A percentile compares a stretch with the other conserved stretches of the same genome.
Conservation (phyloP, 441 rosid species). For the Adansonia grandidieri region DNA sequence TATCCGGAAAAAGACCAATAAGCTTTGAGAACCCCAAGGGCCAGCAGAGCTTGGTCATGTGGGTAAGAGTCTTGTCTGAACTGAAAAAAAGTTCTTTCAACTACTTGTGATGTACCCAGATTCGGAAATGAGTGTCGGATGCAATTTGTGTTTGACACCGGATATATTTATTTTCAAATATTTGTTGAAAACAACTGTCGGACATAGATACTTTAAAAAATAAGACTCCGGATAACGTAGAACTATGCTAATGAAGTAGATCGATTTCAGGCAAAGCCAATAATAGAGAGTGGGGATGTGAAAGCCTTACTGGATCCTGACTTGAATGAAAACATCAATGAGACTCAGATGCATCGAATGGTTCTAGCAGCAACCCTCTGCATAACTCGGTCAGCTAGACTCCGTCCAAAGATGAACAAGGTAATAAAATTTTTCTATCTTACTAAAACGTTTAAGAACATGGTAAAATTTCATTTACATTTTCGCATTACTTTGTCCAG, state of each 20-base stretch:
- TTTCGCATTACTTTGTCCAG: slow-evolving; percentile 38
- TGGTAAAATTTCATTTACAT: background rate
- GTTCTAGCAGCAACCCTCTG: slow-evolving; percentile 75
- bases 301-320: slow-evolving; percentile 63
- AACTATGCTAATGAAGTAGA: slow-evolving; percentile 29
- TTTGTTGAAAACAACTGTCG: too few species aligned
- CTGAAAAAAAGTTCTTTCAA: background rate
- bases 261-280: slow-evolving; percentile 67
- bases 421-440: slow-evolving; percentile 35
- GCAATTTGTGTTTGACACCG: too few species aligned
- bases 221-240: background rate
- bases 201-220: too few species aligned
- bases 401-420: slow-evolving; percentile 76
- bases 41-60: slow-evolving; percentile 82
- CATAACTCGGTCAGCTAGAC: slow-evolving; percentile 62
- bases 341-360: slow-evolving; percentile 64
- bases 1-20: slow-evolving; percentile 77
- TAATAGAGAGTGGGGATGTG: slow-evolving; percentile 57
- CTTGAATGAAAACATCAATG: slow-evolving; percentile 51
- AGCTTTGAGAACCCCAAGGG: slow-evolving; percentile 50
- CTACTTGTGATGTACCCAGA: background rate
- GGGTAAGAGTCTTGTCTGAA: slow-evolving; percentile 57
- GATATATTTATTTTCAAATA: too few species aligned
- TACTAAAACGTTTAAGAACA: background rate
- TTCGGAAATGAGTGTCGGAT: too few species aligned